Base-by-base conservation (phyloP, 169 alveolate species). In the Plasmodium coatneyi region DNA sequence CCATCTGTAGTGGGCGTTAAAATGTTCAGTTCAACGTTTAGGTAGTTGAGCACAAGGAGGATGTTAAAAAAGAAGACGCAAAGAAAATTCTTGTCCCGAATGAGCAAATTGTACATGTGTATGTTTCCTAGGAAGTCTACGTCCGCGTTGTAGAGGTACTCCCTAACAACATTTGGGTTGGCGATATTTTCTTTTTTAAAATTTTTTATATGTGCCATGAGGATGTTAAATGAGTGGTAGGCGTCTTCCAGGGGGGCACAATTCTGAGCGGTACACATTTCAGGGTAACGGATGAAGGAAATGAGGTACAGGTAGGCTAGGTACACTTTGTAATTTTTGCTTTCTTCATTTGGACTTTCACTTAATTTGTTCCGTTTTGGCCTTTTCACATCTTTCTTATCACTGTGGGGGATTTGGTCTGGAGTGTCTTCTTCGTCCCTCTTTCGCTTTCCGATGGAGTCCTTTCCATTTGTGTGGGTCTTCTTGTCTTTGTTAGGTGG, bases 71-170 rank as follows among this genome's bases (percentile, higher is more conserved):
- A 84, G 41, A 74, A 84, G 32, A 84, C 80, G 16, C 54, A 19
- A 54, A 84, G 39, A 54, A 84, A 84, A 28, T 76, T 72, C 32
- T 84, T 66, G 36, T 84, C 93, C 12, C 52, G 54, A 52, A 84
- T 78, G 12, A 84, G 34, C n/a, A 84, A n/a, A 52, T 84, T 76
- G 46, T 74, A 84, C 1, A 84, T 84, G 25, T 84, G 93, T 52
- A 32, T 7, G 54, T 84, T 84, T 0, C 86, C 93, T 6, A 84
- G 32, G n/a, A 84, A 36, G 14, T 84, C 93, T 22, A 84, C 5
- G 25, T 49, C 71, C 3, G 49, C 19, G n/a, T 84, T 84, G 56
- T 74, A 76, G 4, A 84, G 28, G 41, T 84, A 84, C 46, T 52
- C 78, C 19, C 9, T 54, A 22, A 84, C 28, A 6, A 49, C 34